A percentile compares a stretch with the other conserved stretches of the same genome.
Conservation (phyloP, 2,329 filamentous ascomycete species). For the Penicillium sp. region DNA sequence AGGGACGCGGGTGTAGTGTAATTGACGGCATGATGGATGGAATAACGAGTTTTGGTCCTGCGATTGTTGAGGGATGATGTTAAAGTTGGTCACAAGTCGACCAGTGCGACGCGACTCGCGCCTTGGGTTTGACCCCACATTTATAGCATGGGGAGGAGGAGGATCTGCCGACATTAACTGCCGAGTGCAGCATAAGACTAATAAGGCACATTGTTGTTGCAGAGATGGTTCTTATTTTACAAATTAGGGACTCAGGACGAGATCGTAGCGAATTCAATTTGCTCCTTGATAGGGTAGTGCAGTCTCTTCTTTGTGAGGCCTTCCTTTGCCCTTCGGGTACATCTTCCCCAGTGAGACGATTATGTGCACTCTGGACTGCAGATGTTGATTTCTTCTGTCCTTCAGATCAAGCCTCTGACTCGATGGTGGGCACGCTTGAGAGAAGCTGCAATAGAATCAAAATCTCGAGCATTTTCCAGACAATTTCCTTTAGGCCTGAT, state of each 20-base stretch:
- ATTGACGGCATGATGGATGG: constrained; percentile 45
- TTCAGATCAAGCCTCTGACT: not conserved
- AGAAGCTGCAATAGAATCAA: not conserved
- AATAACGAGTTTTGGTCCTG: not conserved
- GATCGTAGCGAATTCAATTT: not conserved
- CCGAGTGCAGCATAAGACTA: not conserved
- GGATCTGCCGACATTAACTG: not conserved
- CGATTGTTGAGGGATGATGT: not conserved
- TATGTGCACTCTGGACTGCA: not conserved
- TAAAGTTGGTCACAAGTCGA: not conserved
- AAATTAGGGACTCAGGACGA: not conserved
- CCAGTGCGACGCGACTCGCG: constrained; percentile 25
- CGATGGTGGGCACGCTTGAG: not conserved
- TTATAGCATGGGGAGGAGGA: not conserved
- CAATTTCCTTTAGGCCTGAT: not conserved
- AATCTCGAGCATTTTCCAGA: not conserved
- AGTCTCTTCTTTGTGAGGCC: not conserved
- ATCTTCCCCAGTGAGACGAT: not conserved
- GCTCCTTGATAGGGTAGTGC: not conserved
- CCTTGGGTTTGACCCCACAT: constrained; percentile 18
- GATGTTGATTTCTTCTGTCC: not conserved
- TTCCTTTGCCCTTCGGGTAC: not conserved
- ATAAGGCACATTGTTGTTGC: not conserved
- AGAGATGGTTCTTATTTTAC: not conserved
- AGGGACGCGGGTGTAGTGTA: constrained; percentile 39